These are phyloP conservation scores for Ettlia oleoabundans DNA, from an alignment of 139 green algal genomes.

Conservation along the genomic window DNA sequence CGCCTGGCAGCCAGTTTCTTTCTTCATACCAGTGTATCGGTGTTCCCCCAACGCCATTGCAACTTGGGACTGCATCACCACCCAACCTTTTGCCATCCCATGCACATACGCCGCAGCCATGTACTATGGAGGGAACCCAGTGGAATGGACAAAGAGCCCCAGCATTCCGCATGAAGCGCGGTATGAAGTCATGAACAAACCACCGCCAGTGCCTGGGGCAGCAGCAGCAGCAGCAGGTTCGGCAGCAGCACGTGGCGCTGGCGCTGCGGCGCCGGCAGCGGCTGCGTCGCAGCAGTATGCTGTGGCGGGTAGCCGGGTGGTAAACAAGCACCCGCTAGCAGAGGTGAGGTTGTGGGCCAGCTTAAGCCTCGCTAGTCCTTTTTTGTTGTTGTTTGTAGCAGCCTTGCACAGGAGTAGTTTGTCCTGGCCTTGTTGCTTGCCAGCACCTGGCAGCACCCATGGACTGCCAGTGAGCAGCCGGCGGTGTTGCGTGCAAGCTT, in stretches of 20 bases:
- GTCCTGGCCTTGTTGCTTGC: background rate
- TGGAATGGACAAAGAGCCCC: slow-evolving; percentile 65
- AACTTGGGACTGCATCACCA: too few relatives aligned
- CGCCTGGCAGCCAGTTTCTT: too few relatives aligned
- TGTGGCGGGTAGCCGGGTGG: slow-evolving; percentile 4
- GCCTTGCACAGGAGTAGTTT: background rate
- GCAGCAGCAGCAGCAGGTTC: background rate
- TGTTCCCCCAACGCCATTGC: too few relatives aligned
- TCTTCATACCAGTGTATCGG: too few relatives aligned
- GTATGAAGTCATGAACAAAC: slow-evolving; percentile 43
- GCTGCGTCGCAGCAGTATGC: slow-evolving; percentile 1
- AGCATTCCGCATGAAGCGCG: slow-evolving; percentile 58
- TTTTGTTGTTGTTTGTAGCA: background rate
- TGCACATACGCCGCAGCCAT: too few relatives aligned
- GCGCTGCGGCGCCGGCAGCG: background rate
- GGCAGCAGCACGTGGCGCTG: slow-evolving; percentile 6
- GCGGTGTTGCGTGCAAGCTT: background rate
- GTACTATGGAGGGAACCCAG: slow-evolving; percentile 84
- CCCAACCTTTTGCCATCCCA: too few relatives aligned
- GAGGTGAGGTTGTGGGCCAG: background rate
- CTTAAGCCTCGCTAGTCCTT: too few relatives aligned
- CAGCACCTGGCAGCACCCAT: too few relatives aligned
- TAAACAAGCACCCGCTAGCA: slow-evolving; percentile 62
- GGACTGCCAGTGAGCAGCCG: too few relatives aligned
- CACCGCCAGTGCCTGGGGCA: slow-evolving; percentile 28